Base-by-base conservation (phyloP, 495 filamentous ascomycete species). In the Neurospora hispaniola region DNA sequence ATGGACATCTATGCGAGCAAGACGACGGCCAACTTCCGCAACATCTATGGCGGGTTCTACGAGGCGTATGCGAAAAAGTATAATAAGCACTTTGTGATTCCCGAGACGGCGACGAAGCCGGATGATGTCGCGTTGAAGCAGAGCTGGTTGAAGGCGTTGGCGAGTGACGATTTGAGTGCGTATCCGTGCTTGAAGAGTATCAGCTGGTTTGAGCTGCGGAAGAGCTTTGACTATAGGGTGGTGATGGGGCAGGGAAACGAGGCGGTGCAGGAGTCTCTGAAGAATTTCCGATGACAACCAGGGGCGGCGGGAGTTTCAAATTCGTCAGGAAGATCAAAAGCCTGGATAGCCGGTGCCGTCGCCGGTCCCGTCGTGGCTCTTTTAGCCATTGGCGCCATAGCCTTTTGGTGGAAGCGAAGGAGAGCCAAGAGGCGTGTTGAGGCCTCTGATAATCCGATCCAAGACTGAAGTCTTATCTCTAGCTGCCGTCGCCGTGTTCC, bases 131-230 rank as follows among this genome's bases (percentile, higher is more conserved):
- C 12, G 23, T 3, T 71, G 38, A 73, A 75, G 66, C 46, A 73
- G 39, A 44, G 71, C 20, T 72, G 73, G 73, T 31, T 74, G 39
- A 68, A 69, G 46, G 69, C 70, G 35, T 42, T 74, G 70, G 41
- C 70, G n/a, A 74, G 54, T 31, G 42, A 16, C 31, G 46, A 74
- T 59, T 27, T 69, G 23, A 70, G 70, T 31, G 59, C 35, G 27
- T 74, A 72, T 44, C 73, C 73, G 39, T 72, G 70, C 59, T 59
- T 72, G n/a, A 71, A 72, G 73, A 69, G 54, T 35, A 62, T 74
- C 20, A 69, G 70, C 0, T 74, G 73, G 73, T 74, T 74, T 48
- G 73, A 74, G 59, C 12, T 71, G 42, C 27, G n/a, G 11, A 74
- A 74, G 73, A 72, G 70, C 70, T 46, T 27, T 16, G 73, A 74